Evolutionary conservation across 306 rosid species (phyloP).

Genomic region (Gynostemma pentaphyllum): DNA sequence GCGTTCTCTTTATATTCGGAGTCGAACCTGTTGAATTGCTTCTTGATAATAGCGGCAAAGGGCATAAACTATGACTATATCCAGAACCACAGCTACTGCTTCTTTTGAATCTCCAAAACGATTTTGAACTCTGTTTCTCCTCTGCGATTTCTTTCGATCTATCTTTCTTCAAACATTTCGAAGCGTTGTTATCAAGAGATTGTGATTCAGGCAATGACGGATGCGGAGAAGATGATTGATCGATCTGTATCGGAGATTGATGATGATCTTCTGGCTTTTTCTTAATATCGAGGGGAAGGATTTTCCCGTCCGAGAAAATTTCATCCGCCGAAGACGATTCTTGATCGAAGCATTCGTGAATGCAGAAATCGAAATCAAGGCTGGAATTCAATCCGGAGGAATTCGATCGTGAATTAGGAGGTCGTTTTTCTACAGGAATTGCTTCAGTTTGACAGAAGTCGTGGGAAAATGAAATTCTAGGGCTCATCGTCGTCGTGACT

Average conservation of each 20-base stretch:
- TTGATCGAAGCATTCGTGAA: constrained; percentile 36
- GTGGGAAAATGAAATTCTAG: constrained; percentile 78
- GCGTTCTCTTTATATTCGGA: constrained; percentile 38
- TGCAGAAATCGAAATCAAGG: constrained; percentile 72
- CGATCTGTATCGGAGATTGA: constrained; percentile 12
- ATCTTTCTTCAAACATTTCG: constrained; percentile 25
- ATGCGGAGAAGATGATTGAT: constrained; percentile 8
- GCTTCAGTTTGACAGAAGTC: constrained; percentile 52
- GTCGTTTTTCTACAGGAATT: constrained; percentile 50
- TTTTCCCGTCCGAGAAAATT: constrained; percentile 66
- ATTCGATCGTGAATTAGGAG: constrained; percentile 46
- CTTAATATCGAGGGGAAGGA: constrained; percentile 62
- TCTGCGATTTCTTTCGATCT: constrained; percentile 22
- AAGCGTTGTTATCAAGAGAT: not conserved
- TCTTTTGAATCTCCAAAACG: constrained; percentile 78
- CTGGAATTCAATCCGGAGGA: constrained; percentile 45
- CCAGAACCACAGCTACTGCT: constrained; percentile 90
- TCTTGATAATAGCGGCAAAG: constrained; percentile 66
- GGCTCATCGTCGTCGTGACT: constrained; percentile 29
- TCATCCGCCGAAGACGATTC: constrained; percentile 87
- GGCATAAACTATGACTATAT: constrained; percentile 66
- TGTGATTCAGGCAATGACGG: constrained; percentile 19
- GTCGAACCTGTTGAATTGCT: constrained; percentile 78
- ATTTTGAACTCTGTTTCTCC: constrained; percentile 40
- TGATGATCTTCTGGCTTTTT: constrained; percentile 23